Evolutionary conservation across 495 filamentous ascomycete genomes (phyloP).

Genomic region (Neurospora intermedia): DNA sequence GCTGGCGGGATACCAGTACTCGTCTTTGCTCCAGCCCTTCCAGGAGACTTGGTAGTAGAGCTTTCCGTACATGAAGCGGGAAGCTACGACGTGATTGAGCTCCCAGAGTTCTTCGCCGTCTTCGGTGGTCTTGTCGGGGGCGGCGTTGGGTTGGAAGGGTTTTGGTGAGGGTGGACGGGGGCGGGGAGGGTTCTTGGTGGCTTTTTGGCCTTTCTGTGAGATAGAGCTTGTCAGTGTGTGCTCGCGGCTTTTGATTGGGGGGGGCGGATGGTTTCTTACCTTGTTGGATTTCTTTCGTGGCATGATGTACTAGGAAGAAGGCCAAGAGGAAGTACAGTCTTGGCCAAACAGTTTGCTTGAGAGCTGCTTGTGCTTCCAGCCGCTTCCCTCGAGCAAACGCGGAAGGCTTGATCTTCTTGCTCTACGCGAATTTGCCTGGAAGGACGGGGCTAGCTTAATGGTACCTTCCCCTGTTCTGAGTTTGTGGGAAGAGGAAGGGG

Average conservation of each 20-base stretch:
- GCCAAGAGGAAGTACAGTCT: no score
- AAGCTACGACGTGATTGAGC: not conserved
- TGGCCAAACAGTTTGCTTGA: not conserved
- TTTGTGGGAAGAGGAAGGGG: not conserved
- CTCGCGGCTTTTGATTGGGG: no score
- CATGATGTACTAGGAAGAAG: no score
- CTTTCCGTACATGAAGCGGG: not conserved
- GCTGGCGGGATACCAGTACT: not conserved
- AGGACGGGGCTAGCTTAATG: no score
- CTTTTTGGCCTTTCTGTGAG: not conserved
- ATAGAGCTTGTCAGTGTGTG: fast-evolving
- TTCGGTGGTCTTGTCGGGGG: not conserved
- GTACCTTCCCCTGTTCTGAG: no score
- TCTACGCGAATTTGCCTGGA: not conserved
- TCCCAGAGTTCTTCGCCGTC: not conserved
- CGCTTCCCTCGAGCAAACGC: not conserved
- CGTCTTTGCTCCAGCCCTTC: not conserved
- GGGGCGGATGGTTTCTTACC: not conserved
- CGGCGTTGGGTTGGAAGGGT: not conserved
- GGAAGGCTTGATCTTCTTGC: not conserved
- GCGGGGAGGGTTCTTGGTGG: not conserved
- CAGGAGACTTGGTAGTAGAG: not conserved
- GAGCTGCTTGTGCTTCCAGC: not conserved
- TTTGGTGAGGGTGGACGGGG: not conserved
- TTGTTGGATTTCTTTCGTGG: not conserved